These are phyloP conservation scores for Fusarium sarcochroum DNA, from an alignment of 2,329 filamentous ascomycete species.

Conservation along the genomic window DNA sequence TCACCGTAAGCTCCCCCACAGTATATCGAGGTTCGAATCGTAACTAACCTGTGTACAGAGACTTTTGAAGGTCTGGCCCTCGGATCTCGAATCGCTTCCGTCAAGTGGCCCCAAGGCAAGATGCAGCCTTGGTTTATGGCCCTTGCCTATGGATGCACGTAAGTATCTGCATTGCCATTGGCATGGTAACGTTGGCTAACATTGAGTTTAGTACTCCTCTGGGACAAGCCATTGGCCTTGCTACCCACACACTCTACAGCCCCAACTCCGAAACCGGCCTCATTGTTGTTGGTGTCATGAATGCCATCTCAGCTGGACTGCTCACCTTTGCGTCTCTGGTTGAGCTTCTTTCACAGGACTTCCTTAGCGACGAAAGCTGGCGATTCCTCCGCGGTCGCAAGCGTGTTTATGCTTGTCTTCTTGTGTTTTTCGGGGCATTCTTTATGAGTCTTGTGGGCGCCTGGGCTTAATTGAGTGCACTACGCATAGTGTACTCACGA, in stretches of 20 bases:
- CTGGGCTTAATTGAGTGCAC: slow-evolving; percentile 64
- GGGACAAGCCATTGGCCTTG: slow-evolving; percentile 80
- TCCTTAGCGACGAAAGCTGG: slow-evolving; percentile 76
- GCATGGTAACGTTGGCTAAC: slow-evolving; percentile 18
- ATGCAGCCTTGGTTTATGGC: slow-evolving; percentile 70
- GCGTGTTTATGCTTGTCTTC: slow-evolving; percentile 67
- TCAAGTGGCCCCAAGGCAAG: slow-evolving; percentile 58
- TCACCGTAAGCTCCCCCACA: slow-evolving; percentile 64
- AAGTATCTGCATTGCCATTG: slow-evolving; percentile 46
- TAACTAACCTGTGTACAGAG: slow-evolving; percentile 51
- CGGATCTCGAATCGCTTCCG: slow-evolving; percentile 73
- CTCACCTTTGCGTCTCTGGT: slow-evolving; percentile 79
- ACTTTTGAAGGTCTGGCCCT: slow-evolving; percentile 71
- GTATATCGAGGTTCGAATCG: accelerated
- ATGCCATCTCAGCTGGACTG: slow-evolving; percentile 79
- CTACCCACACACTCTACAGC: slow-evolving; percentile 78
- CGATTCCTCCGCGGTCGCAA: slow-evolving; percentile 65
- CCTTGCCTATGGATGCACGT: slow-evolving; percentile 69
- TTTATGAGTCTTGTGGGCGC: slow-evolving; percentile 75
- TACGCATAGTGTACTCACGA: neutral
- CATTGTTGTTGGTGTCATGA: slow-evolving; percentile 80
- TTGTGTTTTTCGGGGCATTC: slow-evolving; percentile 72
- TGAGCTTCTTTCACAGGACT: slow-evolving; percentile 80
- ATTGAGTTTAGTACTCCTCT: slow-evolving; percentile 70
- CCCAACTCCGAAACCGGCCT: slow-evolving; percentile 76